Evolutionary conservation across 208 protist species (phyloP).

Genomic region (Naegleria gruberi): DNA sequence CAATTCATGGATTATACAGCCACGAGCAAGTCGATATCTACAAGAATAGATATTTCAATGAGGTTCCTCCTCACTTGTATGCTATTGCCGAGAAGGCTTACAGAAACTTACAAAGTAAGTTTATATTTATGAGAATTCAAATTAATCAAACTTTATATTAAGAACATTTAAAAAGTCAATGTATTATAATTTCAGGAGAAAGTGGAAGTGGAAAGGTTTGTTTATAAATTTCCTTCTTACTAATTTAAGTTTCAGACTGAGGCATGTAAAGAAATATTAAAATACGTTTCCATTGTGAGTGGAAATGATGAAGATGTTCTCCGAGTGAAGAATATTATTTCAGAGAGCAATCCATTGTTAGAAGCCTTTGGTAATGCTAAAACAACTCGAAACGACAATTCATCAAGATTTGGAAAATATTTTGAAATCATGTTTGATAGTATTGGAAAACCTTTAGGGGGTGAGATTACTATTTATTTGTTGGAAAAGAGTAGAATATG

Average conservation of each 20-base stretch:
- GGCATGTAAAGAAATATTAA: constrained; percentile 88
- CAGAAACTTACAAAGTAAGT: constrained; percentile 74
- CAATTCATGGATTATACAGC: not conserved
- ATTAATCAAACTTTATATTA: not conserved
- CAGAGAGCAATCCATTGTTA: constrained; percentile 35
- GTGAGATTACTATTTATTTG: constrained; percentile 25
- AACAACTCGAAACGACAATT: constrained; percentile 52
- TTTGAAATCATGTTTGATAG: constrained; percentile 40
- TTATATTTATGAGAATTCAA: constrained; percentile 5
- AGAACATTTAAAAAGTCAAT: constrained; percentile 69
- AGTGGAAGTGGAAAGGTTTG: constrained; percentile 65
- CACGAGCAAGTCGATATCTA: constrained; percentile 34
- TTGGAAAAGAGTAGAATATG: constrained; percentile 31
- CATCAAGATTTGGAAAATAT: constrained; percentile 52
- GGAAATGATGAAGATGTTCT: not conserved
- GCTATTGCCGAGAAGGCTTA: constrained; percentile 83
- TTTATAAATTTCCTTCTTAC: not conserved
- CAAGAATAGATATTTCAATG: constrained; percentile 43
- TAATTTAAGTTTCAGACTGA: constrained; percentile 46
- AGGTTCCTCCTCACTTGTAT: constrained; percentile 80
- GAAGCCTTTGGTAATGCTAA: constrained; percentile 57
- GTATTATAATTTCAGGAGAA: constrained; percentile 90
- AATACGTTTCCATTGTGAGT: constrained; percentile 76
- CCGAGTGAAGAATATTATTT: not conserved
- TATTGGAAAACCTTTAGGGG: constrained; percentile 33